These are phyloP conservation scores for Articulospora tetracladia DNA, from an alignment of 495 filamentous ascomycete genomes.

Conservation along the genomic window DNA sequence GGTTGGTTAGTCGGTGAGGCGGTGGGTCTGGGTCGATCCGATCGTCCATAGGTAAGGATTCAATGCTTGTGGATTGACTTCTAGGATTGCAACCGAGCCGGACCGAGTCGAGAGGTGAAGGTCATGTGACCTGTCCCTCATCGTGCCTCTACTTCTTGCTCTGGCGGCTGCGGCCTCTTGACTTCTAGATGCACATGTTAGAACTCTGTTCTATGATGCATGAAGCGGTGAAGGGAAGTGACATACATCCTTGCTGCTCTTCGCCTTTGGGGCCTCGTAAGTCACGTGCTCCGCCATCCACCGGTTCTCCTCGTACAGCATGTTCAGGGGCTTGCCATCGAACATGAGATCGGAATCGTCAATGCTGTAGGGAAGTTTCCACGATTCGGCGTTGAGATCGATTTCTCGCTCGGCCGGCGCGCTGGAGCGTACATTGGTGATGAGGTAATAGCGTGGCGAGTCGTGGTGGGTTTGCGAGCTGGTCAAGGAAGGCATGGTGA, in stretches of 20 bases:
- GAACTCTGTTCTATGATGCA: not conserved
- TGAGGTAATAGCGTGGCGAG: slow-evolving; percentile 17
- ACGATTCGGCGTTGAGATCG: slow-evolving; percentile 24
- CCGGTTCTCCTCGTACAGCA: slow-evolving; percentile 52
- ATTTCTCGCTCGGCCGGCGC: not conserved
- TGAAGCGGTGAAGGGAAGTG: not conserved
- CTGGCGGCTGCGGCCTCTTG: slow-evolving; percentile 9
- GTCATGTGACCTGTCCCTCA: not conserved
- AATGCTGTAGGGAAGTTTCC: slow-evolving; percentile 49
- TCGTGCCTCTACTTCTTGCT: slow-evolving; percentile 7
- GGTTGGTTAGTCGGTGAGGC: too few species aligned
- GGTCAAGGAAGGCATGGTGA: not conserved
- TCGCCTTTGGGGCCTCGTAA: not conserved
- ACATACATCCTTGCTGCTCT: not conserved
- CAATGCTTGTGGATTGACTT: not conserved
- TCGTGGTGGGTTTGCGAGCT: not conserved
- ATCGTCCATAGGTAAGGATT: not conserved
- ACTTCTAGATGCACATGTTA: not conserved
- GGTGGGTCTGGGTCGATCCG: not conserved
- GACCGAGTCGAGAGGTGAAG: not conserved
- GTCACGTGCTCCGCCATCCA: slow-evolving; percentile 19
- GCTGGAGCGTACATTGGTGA: slow-evolving; percentile 16
- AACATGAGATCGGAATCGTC: slow-evolving; percentile 55
- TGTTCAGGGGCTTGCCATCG: slow-evolving; percentile 50
- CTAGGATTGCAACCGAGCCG: not conserved